These are phyloP conservation scores for Suillus subaureus DNA, from an alignment of 768 basidiomycete species.

Conservation along the genomic window DNA sequence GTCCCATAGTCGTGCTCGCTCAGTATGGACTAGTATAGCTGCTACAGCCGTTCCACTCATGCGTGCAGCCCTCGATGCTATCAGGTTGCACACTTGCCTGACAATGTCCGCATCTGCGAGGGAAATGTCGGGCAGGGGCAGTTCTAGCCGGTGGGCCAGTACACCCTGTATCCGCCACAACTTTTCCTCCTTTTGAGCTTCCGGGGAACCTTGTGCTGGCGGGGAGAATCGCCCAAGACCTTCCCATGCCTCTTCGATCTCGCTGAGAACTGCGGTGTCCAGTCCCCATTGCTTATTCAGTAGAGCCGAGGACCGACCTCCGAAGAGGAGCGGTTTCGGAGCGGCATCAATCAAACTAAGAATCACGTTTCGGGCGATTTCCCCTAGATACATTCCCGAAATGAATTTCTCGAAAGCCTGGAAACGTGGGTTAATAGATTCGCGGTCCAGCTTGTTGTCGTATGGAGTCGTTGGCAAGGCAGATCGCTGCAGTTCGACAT, in stretches of 20 bases:
- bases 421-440: slow-evolving; percentile 89
- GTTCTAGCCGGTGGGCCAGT: slow-evolving; percentile 58
- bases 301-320: slow-evolving; percentile 67
- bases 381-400: slow-evolving; percentile 98
- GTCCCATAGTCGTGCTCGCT: slow-evolving; percentile 56
- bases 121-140: slow-evolving; percentile 46
- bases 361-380: slow-evolving; percentile 85
- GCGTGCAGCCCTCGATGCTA: slow-evolving; percentile 80
- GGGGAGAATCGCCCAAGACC: slow-evolving; percentile 38
- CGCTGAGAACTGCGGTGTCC: slow-evolving; percentile 92
- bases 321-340: slow-evolving; percentile 74
- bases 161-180: slow-evolving; percentile 61
- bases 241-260: slow-evolving; percentile 77
- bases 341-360: slow-evolving; percentile 79
- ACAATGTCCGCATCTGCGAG: slow-evolving; percentile 74
- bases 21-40: slow-evolving; percentile 82
- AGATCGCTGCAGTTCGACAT: slow-evolving; percentile 53
- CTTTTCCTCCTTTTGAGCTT: slow-evolving; percentile 27
- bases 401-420: slow-evolving; percentile 99
- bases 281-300: slow-evolving; percentile 93
- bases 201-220: slow-evolving; percentile 16
- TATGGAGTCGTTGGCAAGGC: slow-evolving; percentile 87
- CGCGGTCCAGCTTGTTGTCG: slow-evolving; percentile 90
- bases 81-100: slow-evolving; percentile 75
- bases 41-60: slow-evolving; percentile 89